A percentile compares a stretch with the other conserved stretches of the same genome.
Conservation (phyloP, 2,329 filamentous ascomycete genomes). For the Colletotrichum cereale region DNA sequence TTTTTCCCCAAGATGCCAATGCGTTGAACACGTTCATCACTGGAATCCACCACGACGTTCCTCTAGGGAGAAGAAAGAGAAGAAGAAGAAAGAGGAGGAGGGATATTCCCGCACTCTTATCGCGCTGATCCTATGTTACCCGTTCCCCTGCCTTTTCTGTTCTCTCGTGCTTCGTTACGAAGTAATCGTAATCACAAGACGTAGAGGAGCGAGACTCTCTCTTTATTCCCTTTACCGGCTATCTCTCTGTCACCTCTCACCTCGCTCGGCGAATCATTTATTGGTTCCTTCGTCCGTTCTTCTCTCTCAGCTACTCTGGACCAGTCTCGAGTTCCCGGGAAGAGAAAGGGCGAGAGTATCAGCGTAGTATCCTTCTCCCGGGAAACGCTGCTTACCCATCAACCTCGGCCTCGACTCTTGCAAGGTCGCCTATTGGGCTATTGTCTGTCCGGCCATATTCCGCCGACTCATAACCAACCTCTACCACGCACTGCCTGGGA, state of each 20-base stretch:
- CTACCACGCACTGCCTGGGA: not conserved
- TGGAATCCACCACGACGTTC: not conserved
- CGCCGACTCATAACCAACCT: not conserved
- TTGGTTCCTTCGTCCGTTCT: not conserved
- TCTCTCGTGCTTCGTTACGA: not conserved
- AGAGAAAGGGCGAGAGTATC: not conserved
- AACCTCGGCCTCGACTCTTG: not conserved
- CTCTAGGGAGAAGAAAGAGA: not conserved
- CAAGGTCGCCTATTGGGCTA: not conserved
- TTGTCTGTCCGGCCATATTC: not conserved
- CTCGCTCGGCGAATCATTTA: too few species aligned
- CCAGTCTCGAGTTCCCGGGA: constrained; percentile 1
- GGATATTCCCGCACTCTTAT: constrained; percentile 2
- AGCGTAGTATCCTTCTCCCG: not conserved
- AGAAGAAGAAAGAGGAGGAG: not conserved
- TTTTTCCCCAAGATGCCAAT: not conserved
- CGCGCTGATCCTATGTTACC: not conserved
- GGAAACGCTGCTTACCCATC: not conserved
- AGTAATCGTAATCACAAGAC: constrained; percentile 35
- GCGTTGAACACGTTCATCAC: constrained; percentile 30
- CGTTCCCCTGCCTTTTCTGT: not conserved
- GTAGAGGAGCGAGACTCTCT: constrained; percentile 25
- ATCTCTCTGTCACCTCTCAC: not conserved
- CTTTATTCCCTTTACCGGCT: not conserved
- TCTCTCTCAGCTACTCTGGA: not conserved